Percentiles rank a stretch among this genome's conserved stretches.
Evolutionary conservation across 352 stramenopile genomes (phyloP).

Genomic region (Pythium rhizo-oryzae): DNA sequence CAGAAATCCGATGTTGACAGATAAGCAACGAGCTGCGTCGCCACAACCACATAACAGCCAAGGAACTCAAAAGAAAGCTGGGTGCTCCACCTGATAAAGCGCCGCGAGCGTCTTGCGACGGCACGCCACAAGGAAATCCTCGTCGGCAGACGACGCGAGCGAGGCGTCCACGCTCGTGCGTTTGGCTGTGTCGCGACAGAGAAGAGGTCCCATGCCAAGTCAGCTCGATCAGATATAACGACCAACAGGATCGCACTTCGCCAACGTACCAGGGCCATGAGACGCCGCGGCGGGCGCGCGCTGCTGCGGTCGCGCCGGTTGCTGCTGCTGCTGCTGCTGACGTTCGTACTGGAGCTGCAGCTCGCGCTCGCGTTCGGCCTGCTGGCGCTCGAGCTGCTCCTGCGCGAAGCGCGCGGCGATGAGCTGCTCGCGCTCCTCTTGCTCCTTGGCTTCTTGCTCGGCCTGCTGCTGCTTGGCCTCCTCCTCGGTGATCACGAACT

Average conservation of each 20-base stretch:
- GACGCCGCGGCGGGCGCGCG: background rate
- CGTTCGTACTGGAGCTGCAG: conserved; percentile 28
- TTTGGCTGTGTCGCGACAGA: conserved; percentile 32
- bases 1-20: conserved; percentile 23
- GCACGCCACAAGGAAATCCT: conserved; percentile 44
- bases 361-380: conserved; percentile 25
- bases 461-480: conserved; percentile 60
- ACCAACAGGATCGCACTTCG: too few relatives aligned
- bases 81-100: conserved; percentile 76
- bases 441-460: conserved; percentile 37
- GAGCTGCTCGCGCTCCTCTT: conserved; percentile 31
- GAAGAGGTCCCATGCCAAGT: too few relatives aligned
- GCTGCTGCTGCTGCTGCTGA: conserved; percentile 37
- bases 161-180: conserved; percentile 48
- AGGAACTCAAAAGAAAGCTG: conserved; percentile 24
- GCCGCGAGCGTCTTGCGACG: conserved; percentile 60
- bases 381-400: conserved; percentile 32
- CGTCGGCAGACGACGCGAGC: conserved; percentile 32
- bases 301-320: background rate
- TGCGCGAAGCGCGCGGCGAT: conserved; percentile 32
- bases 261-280: conserved; percentile 37
- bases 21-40: conserved; percentile 9
- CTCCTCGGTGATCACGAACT: conserved; percentile 77
- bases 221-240: too few relatives aligned
- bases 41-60: background rate